Evolutionary conservation across 495 filamentous ascomycete species (phyloP), one percentile per base, ranked within the genome.

Genomic region (Hypoxylon fuscum): DNA sequence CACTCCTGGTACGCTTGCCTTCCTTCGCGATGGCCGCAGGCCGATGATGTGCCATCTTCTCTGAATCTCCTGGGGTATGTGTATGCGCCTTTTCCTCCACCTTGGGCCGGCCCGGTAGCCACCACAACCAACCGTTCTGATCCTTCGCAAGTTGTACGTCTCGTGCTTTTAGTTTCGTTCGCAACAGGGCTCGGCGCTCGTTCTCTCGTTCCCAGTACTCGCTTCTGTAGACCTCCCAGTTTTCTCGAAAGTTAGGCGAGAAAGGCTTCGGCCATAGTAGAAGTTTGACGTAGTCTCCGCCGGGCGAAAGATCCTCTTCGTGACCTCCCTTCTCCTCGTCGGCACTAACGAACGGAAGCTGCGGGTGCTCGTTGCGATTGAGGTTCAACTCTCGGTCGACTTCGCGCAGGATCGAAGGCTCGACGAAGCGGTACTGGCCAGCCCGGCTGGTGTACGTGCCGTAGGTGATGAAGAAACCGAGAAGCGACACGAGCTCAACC

Each of bases 151-250:
- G 68, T 53, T 87, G 85, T 25, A 82, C 81, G 61, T 91, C 85
- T 4, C 83, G 82, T 55, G 85, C 81, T 45, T 83, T 82, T 18
- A 95, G 70, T 66, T 88, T 88, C 43, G 84, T 77, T 38, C 91
- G 83, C 32, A 97, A 76, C 42, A 89, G 72, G 4, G 87, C 83
- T 11, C 95, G 90, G 2, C 92, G 85, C 75, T 95, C 92, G 66
- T 98, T 98, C 74, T 98, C 96, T 58, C 86, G 88, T 64, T 97
- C 95, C 95, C 95, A 98, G 70, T 96, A 98, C 56, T 97, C 93
- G 22, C 88, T 84, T 29, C 96, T 83, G 73, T 94, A 98, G 3
- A 92, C 73, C 67, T 98, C 95, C 95, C 95, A 98, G 58, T 96
- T 96, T 69, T 96, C 92, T n/a, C 95, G 85, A 70, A 98, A 98